Evolutionary conservation across 345 rosid species (phyloP).

Genomic region (Heritiera littoralis): DNA sequence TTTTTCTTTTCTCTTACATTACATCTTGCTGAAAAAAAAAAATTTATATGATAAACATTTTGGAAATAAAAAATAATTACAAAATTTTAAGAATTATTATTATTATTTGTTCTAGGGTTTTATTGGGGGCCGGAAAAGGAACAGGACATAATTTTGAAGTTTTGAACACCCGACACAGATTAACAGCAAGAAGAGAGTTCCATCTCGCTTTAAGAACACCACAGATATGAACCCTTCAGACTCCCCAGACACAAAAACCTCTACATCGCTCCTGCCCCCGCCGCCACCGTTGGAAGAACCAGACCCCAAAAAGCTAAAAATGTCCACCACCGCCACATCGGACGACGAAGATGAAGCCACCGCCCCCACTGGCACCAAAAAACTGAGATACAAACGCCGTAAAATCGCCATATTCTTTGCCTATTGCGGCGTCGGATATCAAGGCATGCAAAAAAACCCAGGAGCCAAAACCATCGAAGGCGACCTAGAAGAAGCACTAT

Average conservation of each 20-base stretch:
- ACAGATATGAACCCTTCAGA: conserved; percentile 15
- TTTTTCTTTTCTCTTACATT: too few species aligned
- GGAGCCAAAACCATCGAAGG: conserved; percentile 97
- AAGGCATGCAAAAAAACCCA: conserved; percentile 98
- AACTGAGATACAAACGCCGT: conserved; percentile 72
- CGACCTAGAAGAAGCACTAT: conserved; percentile 92
- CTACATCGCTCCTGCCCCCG: background rate
- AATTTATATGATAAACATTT: too few species aligned
- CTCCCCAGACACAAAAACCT: background rate
- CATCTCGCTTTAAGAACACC: background rate
- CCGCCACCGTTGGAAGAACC: conserved; percentile 59
- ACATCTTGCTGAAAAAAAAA: too few species aligned
- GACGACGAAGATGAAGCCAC: conserved; percentile 40
- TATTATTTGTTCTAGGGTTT: too few species aligned
- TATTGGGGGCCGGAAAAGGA: background rate
- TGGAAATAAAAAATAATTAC: too few species aligned
- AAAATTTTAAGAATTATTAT: too few species aligned
- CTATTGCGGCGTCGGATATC: conserved; percentile 94
- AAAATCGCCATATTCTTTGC: conserved; percentile 91
- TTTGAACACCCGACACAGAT: background rate
- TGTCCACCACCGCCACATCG: conserved; percentile 51
- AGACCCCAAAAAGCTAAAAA: conserved; percentile 57
- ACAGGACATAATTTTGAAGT: background rate
- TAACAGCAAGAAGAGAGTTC: background rate
- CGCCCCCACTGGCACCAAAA: conserved; percentile 25